Conservation (phyloP, 768 basidiomycete genomes). For the Macrolepiota albuminosa region DNA sequence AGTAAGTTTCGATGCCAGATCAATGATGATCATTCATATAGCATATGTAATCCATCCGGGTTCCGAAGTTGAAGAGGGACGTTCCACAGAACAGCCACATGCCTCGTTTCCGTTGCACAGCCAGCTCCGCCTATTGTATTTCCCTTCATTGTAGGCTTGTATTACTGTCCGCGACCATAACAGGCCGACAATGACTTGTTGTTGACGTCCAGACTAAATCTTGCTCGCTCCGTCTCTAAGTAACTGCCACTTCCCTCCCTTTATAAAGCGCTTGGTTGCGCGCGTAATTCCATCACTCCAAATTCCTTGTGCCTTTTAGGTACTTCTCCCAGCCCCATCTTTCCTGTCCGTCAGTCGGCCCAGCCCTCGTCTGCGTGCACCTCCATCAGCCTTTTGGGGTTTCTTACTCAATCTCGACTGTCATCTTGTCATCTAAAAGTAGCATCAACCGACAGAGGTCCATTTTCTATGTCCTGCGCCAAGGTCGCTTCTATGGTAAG, state of each 20-base stretch:
- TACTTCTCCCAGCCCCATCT: slow-evolving; percentile 3
- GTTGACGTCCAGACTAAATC: neutral
- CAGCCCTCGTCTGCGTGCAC: slow-evolving; percentile 11
- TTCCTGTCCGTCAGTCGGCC: neutral
- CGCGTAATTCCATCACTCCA: slow-evolving; percentile 1
- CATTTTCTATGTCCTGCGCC: slow-evolving; percentile 28
- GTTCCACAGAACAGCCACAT: slow-evolving; percentile 8
- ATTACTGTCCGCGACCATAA: slow-evolving; percentile 3
- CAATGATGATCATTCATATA: slow-evolving; percentile 12
- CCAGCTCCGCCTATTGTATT: slow-evolving; percentile 13
- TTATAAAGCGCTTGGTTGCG: slow-evolving; percentile 1
- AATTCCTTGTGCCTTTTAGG: slow-evolving; percentile 5
- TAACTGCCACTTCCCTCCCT: neutral
- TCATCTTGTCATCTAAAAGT: slow-evolving; percentile 16
- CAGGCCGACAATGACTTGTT: neutral
- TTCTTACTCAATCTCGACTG: slow-evolving; percentile 15
- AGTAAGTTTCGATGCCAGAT: slow-evolving; percentile 11
- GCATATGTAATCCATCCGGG: slow-evolving; percentile 4
- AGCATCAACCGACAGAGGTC: slow-evolving; percentile 8
- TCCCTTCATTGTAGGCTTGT: neutral
- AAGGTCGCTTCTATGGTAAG: slow-evolving; percentile 31
- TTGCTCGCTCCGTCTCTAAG: neutral
- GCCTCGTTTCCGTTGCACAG: slow-evolving; percentile 14
- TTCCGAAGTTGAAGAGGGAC: neutral
- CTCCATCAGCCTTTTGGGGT: slow-evolving; percentile 9